Base-by-base conservation (phyloP, 2,329 filamentous ascomycete species). In the Alternaria sp. region DNA sequence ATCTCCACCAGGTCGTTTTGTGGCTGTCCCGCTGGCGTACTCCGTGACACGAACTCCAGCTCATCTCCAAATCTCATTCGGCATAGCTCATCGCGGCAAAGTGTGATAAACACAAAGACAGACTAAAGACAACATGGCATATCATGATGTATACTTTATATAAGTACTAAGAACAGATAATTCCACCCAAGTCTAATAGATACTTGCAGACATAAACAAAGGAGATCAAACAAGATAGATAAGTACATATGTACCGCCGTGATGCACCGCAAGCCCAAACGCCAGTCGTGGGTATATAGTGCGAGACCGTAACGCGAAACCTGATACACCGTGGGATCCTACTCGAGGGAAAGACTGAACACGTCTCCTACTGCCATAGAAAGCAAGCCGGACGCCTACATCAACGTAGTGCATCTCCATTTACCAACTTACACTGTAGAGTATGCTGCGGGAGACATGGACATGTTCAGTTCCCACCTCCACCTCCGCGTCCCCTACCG, bases 401-500 rank as follows among this genome's bases (percentile, higher is more conserved):
- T 28, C 26, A 8, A 19, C 15, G n/a, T 26, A n/a, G 15, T 3
- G 6, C 9, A 8, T 3, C 15, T 40, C 3, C 2, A 17, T 17
- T 5, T 2, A 17, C 36, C 5, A 13, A 1, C 32, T 40, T 8
- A 10, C 0, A 45, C 26, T 36, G 17, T n/a, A 8, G 5, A 19
- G 36, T 56, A 63, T 32, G 28, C 36, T 3, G 36, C 8, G 17
- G 17, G 8, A 23, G 23, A 23, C 23, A 25, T 8, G 15, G 1
- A 40, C 32, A n/a, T 4, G 32, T 10, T 40, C 36, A 40, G 36
- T 40, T 40, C 1, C 36, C 36, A 2, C 36, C 36, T 40, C 36
- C 61, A 57, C 62, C 64, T 28, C 66, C 70, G 47, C 69, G 61
- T 36, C 72, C 72, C 50, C 76, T 66, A 6, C 78, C 78, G 19